These are phyloP conservation scores for Acanthamoeba lenticulata DNA, from an alignment of 208 protist species.

Conservation along the genomic window DNA sequence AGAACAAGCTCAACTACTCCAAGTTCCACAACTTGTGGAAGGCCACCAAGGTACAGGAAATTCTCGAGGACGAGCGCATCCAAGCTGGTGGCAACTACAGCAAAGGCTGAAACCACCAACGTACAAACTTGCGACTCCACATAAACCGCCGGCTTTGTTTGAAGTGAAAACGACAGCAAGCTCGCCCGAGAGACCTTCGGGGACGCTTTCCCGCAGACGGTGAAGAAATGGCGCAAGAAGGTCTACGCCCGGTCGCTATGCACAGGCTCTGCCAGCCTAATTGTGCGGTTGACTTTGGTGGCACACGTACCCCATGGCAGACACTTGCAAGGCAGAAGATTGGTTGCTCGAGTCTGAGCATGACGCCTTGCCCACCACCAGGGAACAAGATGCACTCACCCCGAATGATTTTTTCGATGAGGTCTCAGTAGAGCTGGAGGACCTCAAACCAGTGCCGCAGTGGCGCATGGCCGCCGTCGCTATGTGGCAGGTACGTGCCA, in stretches of 20 bases:
- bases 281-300: constrained; percentile 3
- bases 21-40: constrained; percentile 57
- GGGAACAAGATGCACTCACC: neutral
- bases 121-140: too few species aligned
- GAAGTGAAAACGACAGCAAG: neutral
- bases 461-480: neutral
- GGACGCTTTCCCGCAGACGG: neutral
- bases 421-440: neutral
- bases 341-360: neutral
- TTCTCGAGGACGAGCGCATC: constrained; percentile 32
- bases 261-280: too few species aligned
- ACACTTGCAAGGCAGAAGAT: neutral
- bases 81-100: constrained; percentile 29
- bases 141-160: too few species aligned
- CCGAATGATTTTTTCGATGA: neutral
- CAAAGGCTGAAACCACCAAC: neutral
- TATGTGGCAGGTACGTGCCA: neutral
- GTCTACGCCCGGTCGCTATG: neutral
- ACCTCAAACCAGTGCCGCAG: neutral
- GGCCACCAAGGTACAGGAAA: constrained; percentile 40
- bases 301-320: neutral
- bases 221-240: too few species aligned
- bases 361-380: neutral
- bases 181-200: neutral
- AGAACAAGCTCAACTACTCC: constrained; percentile 51